Percentiles rank a stretch among this genome's conserved stretches.
phyloP scores from a whole-genome alignment of 805 yeast genomes.

The Candida incommunis region DNA sequence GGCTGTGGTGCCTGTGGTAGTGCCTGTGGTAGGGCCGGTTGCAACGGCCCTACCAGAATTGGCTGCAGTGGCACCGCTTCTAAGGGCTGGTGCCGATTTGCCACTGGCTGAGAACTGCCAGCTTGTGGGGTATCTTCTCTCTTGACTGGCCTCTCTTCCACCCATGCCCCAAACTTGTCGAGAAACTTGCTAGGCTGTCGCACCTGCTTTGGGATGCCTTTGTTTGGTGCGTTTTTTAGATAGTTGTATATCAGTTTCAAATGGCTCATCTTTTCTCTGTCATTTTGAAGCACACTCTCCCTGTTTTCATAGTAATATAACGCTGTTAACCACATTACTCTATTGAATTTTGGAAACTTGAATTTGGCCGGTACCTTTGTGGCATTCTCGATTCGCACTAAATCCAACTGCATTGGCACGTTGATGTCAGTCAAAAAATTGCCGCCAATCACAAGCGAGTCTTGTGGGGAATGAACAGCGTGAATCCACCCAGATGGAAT shows the following conservation, averaged over 20 bases:
- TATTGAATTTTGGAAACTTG: conserved; percentile 64
- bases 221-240: neutral
- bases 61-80: too few relatives aligned
- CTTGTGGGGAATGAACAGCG: conserved; percentile 71
- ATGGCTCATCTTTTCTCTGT: neutral
- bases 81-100: too few relatives aligned
- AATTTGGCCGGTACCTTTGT: conserved; percentile 67
- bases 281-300: neutral
- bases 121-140: neutral
- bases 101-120: too few relatives aligned
- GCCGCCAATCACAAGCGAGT: conserved; percentile 77
- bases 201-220: neutral
- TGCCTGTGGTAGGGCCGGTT: neutral
- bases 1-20: neutral
- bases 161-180: neutral
- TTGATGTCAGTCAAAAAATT: conserved; percentile 61
- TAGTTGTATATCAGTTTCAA: neutral
- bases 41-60: too few relatives aligned
- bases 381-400: conserved; percentile 45
- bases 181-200: neutral
- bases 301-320: conserved; percentile 24
- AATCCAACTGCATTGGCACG: conserved; percentile 45
- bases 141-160: neutral
- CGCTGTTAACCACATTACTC: conserved; percentile 55
- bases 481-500: conserved; percentile 94